A percentile compares a stretch with the other conserved stretches of the same genome.
Conservation (phyloP, 345 rosid genomes). For the Eucalyptus urophylla region DNA sequence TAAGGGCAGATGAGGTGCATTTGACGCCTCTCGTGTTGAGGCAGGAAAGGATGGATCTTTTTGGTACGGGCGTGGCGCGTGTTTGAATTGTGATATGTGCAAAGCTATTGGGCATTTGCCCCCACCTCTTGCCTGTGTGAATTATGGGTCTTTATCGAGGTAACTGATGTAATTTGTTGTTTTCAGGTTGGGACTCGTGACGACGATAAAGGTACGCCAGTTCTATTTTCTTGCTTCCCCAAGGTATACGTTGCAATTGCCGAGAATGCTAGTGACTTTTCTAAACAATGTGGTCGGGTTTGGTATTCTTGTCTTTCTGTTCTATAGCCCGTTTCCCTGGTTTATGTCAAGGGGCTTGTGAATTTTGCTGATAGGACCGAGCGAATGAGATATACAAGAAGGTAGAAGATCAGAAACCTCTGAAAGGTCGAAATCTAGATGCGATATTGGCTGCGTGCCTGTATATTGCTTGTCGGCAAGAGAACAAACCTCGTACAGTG, state of each 20-base stretch:
- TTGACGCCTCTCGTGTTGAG: background rate
- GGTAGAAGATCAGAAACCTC: conserved; percentile 43
- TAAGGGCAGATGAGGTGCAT: background rate
- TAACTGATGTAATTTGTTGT: background rate
- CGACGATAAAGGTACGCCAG: conserved; percentile 24
- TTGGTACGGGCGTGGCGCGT: background rate
- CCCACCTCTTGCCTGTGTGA: background rate
- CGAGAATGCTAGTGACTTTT: background rate
- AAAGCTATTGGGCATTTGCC: background rate
- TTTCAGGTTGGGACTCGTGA: conserved; percentile 45
- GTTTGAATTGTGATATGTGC: background rate
- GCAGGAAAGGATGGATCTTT: background rate
- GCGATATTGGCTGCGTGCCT: conserved; percentile 42
- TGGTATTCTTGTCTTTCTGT: background rate
- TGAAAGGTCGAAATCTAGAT: conserved; percentile 32
- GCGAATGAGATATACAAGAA: conserved; percentile 50
- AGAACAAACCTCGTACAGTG: conserved; percentile 34
- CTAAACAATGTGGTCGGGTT: background rate
- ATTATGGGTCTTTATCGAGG: background rate
- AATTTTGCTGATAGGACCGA: conserved; percentile 19
- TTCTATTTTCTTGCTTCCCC: background rate
- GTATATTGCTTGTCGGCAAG: conserved; percentile 42
- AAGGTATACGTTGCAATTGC: background rate
- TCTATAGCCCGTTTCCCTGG: background rate
- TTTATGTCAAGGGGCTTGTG: background rate